Percentiles rank a stretch among this genome's conserved stretches.
phyloP scores from a whole-genome alignment of 306 rosid species.

The Lablab purpureus region DNA sequence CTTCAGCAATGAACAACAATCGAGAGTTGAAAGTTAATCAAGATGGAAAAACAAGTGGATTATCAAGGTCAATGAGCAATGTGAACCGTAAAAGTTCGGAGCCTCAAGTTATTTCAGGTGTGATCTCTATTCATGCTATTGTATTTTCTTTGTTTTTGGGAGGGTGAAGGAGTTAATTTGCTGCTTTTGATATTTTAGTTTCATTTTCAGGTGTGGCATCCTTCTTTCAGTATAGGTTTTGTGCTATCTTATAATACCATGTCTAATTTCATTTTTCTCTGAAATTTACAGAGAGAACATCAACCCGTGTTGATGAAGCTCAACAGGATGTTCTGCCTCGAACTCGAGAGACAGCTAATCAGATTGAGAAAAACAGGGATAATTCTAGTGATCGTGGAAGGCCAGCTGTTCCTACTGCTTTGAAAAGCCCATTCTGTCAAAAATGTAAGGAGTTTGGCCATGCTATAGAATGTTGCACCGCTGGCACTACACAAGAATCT shows the following conservation, averaged over 20 bases:
- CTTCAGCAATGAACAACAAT: slow-evolving; percentile 57
- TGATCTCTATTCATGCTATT: slow-evolving; percentile 41
- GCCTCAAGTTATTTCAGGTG: slow-evolving; percentile 73
- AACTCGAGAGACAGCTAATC: slow-evolving; percentile 58
- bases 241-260: slow-evolving; percentile 39
- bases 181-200: slow-evolving; percentile 39
- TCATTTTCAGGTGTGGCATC: slow-evolving; percentile 53
- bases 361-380: slow-evolving; percentile 68
- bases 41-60: slow-evolving; percentile 65
- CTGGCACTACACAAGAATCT: slow-evolving; percentile 55
- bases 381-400: slow-evolving; percentile 50
- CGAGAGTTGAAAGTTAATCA: slow-evolving; percentile 65
- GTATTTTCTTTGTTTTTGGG: not conserved
- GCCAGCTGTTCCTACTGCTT: slow-evolving; percentile 49
- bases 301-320: slow-evolving; percentile 56
- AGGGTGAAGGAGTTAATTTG: not conserved
- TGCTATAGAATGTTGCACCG: slow-evolving; percentile 64
- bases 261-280: slow-evolving; percentile 48
- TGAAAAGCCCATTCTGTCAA: slow-evolving; percentile 59
- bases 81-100: slow-evolving; percentile 67
- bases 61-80: slow-evolving; percentile 60
- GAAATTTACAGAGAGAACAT: slow-evolving; percentile 55
- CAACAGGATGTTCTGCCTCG: slow-evolving; percentile 56
- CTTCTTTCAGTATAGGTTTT: slow-evolving; percentile 49
- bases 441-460: slow-evolving; percentile 81